Base-by-base conservation (phyloP, 169 alveolate species). In the Besnoitia besnoiti region DNA sequence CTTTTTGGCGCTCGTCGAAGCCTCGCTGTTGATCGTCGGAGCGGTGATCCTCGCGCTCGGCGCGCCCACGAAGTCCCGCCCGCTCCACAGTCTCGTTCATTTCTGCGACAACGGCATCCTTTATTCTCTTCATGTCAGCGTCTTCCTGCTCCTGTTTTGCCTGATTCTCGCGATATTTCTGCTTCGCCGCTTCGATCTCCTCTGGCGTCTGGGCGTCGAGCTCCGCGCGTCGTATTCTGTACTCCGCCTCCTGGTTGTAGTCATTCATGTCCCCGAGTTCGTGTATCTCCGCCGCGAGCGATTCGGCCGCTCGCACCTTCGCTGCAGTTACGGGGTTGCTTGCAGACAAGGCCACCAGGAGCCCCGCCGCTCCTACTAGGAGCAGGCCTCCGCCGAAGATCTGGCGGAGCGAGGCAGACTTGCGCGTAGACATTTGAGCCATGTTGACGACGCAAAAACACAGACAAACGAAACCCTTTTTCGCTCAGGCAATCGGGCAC, bases 191-290 rank as follows among this genome's bases (percentile, higher is more conserved):
- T 24, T 77, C 87, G 59, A 77, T 30, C 35, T 77, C 62, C n/a
- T 39, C 87, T 77, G 87, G 87, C 14, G 61, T 77, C 40, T 42
- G 87, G 8, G 33, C 16, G 3, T 12, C 62, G 21, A 77, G 87
- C 21, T 77, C 87, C 21, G 14, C 33, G 39, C 59, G 87, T 30
- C 50, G 62, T 59, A 10, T 44, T 7, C 40, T 27, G 87, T 77
- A 77, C 37, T 40, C 61, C 39, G 55, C 87, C 37, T 77, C 87
- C 59, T 39, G 61, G 40, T 77, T 39, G 59, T 77, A 77, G 27
- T 39, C 87, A 39, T 77, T 77, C 8, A 0, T 12, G 19, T 10
- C 8, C 19, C 19, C 21, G 87, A 39, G 87, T 59, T 21, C 39
- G 8, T 14, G 42, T 1, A 77, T 40, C 4, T 7, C 19, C 12